phyloP scores from a whole-genome alignment of 768 basidiomycete species.

The Inosperma sp. region DNA sequence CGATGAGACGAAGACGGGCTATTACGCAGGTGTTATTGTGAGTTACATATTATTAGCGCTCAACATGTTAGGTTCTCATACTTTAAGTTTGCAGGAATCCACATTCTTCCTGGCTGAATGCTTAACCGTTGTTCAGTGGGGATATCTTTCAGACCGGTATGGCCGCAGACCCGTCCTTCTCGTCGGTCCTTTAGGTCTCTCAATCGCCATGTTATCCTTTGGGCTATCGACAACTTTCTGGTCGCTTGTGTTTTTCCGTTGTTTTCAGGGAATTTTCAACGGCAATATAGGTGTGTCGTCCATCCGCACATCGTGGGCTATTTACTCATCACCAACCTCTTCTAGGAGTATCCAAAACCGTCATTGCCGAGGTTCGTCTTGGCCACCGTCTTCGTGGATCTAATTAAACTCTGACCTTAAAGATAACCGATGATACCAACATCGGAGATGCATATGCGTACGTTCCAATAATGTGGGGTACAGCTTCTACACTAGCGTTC shows the following conservation, averaged over 20 bases:
- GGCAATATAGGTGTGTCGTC: slow-evolving; percentile 35
- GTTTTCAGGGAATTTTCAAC: slow-evolving; percentile 37
- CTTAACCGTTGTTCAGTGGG: too few relatives aligned
- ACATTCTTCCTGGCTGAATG: too few relatives aligned
- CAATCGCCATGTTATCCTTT: slow-evolving; percentile 38
- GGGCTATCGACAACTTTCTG: slow-evolving; percentile 39
- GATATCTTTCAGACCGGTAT: too few relatives aligned
- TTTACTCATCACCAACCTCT: neutral
- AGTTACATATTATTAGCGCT: too few relatives aligned
- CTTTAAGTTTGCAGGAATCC: too few relatives aligned
- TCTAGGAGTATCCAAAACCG: slow-evolving; percentile 41
- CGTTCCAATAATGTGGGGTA: slow-evolving; percentile 34
- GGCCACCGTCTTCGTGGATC: neutral
- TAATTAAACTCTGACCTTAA: slow-evolving; percentile 3
- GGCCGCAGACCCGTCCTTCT: too few relatives aligned
- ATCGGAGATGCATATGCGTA: slow-evolving; percentile 36
- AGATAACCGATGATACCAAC: slow-evolving; percentile 38
- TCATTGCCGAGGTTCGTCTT: slow-evolving; percentile 40
- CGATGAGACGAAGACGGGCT: too few relatives aligned
- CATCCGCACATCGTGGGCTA: slow-evolving; percentile 1
- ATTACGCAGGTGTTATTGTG: too few relatives aligned
- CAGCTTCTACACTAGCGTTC: slow-evolving; percentile 32
- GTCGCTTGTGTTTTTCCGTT: slow-evolving; percentile 25
- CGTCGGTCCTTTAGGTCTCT: too few relatives aligned
- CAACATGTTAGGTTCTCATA: too few relatives aligned